Conservation (phyloP, 164 flowering plant genomes). For the Protea cynaroides region DNA sequence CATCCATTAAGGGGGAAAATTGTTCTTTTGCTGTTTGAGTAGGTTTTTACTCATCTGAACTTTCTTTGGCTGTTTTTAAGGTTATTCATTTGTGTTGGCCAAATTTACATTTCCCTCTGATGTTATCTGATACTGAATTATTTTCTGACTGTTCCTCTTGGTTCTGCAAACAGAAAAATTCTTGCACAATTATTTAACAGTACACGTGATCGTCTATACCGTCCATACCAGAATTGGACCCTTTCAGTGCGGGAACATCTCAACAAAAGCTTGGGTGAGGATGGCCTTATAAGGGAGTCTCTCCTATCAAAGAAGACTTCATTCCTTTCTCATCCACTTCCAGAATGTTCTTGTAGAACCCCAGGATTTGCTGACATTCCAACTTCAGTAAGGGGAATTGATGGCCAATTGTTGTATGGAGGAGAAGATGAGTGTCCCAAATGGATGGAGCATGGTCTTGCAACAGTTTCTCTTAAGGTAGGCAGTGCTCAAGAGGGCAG, state of each 20-base stretch:
- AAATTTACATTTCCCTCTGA: too few species aligned
- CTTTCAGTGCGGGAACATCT: conserved; percentile 69
- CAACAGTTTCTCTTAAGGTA: conserved; percentile 17
- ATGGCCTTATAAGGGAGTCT: conserved; percentile 65
- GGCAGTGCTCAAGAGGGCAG: conserved; percentile 21
- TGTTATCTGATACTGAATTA: too few species aligned
- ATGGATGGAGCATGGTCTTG: conserved; percentile 58
- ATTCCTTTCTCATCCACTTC: conserved; percentile 88
- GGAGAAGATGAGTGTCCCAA: conserved; percentile 83
- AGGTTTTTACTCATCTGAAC: too few species aligned
- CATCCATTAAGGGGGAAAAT: too few species aligned
- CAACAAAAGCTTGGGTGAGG: conserved; percentile 62
- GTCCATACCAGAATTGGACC: conserved; percentile 75
- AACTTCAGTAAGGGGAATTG: conserved; percentile 22
- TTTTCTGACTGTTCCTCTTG: not conserved
- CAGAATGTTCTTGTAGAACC: conserved; percentile 86
- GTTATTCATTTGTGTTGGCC: too few species aligned
- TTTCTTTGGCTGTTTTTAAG: too few species aligned
- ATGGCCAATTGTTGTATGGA: conserved; percentile 41
- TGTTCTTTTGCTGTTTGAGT: too few species aligned
- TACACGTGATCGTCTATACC: conserved; percentile 57
- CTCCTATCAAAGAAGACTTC: conserved; percentile 45
- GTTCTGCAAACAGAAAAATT: conserved; percentile 48
- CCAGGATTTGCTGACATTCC: conserved; percentile 24
- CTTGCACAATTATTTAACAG: conserved; percentile 49